A percentile compares a stretch with the other conserved stretches of the same genome.
Conservation (phyloP, 495 filamentous ascomycete species). For the Xylaria bambusicola region DNA sequence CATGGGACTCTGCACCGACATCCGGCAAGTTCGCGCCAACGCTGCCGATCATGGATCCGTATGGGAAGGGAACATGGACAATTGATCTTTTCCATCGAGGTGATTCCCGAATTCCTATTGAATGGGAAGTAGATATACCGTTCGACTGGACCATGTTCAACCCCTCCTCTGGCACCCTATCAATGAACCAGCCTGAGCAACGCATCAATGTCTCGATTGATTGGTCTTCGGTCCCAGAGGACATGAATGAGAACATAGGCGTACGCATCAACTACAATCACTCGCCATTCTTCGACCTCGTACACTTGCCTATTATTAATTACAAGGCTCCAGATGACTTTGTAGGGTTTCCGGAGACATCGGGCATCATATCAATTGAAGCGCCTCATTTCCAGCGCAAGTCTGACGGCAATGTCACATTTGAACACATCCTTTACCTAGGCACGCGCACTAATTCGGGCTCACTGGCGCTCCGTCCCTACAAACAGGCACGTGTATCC, state of each 20-base stretch:
- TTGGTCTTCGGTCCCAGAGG: constrained; percentile 50
- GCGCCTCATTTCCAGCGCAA: constrained; percentile 46
- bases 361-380: constrained; percentile 57
- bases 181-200: constrained; percentile 42
- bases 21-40: constrained; percentile 40
- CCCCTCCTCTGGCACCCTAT: constrained; percentile 47
- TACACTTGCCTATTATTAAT: constrained; percentile 56
- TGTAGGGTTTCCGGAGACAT: constrained; percentile 58
- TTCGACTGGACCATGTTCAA: constrained; percentile 52
- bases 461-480: constrained; percentile 51
- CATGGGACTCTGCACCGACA: constrained; percentile 36
- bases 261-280: constrained; percentile 49
- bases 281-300: constrained; percentile 43
- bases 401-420: constrained; percentile 30
- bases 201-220: constrained; percentile 56
- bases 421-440: constrained; percentile 40
- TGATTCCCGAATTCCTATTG: constrained; percentile 42
- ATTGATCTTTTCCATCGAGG: constrained; percentile 63
- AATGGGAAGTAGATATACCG: constrained; percentile 47
- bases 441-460: constrained; percentile 51
- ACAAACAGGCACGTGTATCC: constrained; percentile 36
- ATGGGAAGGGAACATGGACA: constrained; percentile 49
- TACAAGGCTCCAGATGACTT: constrained; percentile 47
- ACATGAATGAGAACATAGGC: constrained; percentile 39
- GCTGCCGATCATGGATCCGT: constrained; percentile 56